A percentile compares a stretch with the other conserved stretches of the same genome.
These are phyloP conservation scores for Penicillium verrucosum DNA, from an alignment of 2,329 filamentous ascomycete genomes.

Conservation along the genomic window DNA sequence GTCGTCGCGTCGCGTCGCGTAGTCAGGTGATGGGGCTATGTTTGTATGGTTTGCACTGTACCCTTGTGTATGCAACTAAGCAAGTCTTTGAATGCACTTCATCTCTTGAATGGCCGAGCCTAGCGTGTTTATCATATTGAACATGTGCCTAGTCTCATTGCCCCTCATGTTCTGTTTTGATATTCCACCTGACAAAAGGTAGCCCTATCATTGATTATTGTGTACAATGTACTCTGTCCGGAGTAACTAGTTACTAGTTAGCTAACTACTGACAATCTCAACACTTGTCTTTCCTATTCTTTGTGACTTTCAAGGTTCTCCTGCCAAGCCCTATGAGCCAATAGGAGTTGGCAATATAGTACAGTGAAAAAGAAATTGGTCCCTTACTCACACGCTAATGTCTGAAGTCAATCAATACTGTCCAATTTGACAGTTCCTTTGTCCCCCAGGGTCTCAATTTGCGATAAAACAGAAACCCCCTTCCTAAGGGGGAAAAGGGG, in stretches of 20 bases:
- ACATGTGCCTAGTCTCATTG: background rate
- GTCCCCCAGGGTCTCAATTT: background rate
- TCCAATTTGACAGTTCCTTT: conserved; percentile 19
- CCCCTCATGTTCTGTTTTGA: background rate
- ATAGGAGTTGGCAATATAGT: background rate
- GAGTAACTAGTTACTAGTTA: too few relatives aligned
- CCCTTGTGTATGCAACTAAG: background rate
- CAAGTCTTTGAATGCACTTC: background rate
- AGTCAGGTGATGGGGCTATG: conserved; percentile 12
- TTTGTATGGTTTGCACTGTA: conserved; percentile 9
- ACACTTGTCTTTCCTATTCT: background rate
- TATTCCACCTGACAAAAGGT: background rate
- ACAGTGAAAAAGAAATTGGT: background rate
- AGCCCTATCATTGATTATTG: background rate
- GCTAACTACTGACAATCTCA: too few relatives aligned
- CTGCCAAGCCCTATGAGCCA: background rate
- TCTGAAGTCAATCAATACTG: conserved; percentile 6
- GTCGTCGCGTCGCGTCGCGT: conserved; percentile 11
- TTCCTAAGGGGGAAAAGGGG: background rate
- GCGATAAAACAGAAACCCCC: background rate
- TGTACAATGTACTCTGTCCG: background rate
- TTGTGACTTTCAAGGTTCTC: background rate
- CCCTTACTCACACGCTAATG: conserved; percentile 9
- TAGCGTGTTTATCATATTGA: background rate
- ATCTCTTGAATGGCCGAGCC: background rate